Conservation (phyloP, 495 filamentous ascomycete species). For the Daldinia caldariorum region DNA sequence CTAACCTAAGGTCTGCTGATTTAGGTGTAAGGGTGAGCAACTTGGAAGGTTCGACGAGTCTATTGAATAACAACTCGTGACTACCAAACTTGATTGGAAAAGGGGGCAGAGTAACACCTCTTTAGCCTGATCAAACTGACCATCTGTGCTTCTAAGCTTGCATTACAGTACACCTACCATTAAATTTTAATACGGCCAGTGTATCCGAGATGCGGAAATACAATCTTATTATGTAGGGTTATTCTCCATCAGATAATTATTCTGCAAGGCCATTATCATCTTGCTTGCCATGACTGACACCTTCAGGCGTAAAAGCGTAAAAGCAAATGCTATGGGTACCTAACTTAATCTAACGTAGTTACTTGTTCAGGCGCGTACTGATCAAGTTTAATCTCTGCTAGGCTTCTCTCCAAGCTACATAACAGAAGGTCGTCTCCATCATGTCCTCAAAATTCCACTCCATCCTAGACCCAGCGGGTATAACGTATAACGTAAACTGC, state of each 20-base stretch:
- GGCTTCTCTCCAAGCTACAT: constrained; percentile 1
- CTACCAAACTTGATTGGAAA: background rate
- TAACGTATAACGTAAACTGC: background rate
- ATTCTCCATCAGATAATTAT: background rate
- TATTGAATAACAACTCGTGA: background rate
- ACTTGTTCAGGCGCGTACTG: background rate
- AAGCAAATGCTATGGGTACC: background rate
- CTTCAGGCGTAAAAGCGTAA: background rate
- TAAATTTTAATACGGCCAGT: background rate
- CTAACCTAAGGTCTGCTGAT: background rate
- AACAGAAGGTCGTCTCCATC: constrained; percentile 8
- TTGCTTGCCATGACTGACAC: background rate
- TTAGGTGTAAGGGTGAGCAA: background rate
- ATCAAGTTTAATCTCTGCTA: background rate
- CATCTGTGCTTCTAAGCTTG: background rate
- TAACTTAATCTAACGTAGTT: background rate
- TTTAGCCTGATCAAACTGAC: background rate
- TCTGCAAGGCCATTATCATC: background rate
- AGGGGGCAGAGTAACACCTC: constrained; percentile 2
- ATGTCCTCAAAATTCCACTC: background rate
- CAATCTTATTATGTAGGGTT: background rate
- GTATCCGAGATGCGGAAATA: background rate
- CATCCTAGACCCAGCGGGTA: background rate
- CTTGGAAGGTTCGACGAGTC: background rate
- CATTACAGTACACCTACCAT: background rate